phyloP scores from a whole-genome alignment of 2,329 filamentous ascomycete genomes.

The Volutella citrinella region DNA sequence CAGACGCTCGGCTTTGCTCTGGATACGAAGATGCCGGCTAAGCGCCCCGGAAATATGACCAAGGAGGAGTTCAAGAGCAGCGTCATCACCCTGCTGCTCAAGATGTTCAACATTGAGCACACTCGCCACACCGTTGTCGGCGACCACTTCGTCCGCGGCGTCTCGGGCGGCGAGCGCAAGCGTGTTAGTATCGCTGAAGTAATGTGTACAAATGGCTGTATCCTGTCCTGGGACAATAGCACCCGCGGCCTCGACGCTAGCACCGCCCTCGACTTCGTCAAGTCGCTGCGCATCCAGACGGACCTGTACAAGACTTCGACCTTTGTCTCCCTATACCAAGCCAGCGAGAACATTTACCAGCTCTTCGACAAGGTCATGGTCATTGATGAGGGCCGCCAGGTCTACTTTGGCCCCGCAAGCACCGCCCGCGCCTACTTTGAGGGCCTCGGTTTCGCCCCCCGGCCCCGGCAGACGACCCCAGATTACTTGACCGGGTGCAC shows the following conservation, averaged over 20 bases:
- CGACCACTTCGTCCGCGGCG: constrained; percentile 72
- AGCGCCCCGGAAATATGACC: constrained; percentile 57
- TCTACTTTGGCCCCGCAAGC: constrained; percentile 60
- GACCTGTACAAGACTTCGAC: constrained; percentile 65
- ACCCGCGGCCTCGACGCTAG: constrained; percentile 72
- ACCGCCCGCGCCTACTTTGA: constrained; percentile 64
- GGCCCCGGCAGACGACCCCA: constrained; percentile 63
- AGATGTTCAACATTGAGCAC: constrained; percentile 71
- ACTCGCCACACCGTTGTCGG: constrained; percentile 72
- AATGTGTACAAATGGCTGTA: constrained; percentile 52
- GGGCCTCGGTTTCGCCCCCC: constrained; percentile 64
- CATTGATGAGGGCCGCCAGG: constrained; percentile 59
- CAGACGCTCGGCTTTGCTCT: constrained; percentile 79
- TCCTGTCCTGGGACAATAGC: constrained; percentile 70
- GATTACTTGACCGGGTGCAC: constrained; percentile 76
- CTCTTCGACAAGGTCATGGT: constrained; percentile 58
- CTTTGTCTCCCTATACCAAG: constrained; percentile 72
- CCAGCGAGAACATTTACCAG: constrained; percentile 63
- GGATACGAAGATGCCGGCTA: constrained; percentile 61
- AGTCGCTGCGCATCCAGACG: constrained; percentile 64
- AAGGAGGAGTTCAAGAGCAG: constrained; percentile 56
- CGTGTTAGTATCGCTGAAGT: constrained; percentile 63
- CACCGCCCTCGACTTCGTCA: constrained; percentile 73
- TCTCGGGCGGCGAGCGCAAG: constrained; percentile 71
- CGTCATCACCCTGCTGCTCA: constrained; percentile 70